Percentiles rank a stretch among this genome's conserved stretches.
Evolutionary conservation across 2,329 filamentous ascomycete genomes (phyloP).

Genomic region (Helminthosporium solani): DNA sequence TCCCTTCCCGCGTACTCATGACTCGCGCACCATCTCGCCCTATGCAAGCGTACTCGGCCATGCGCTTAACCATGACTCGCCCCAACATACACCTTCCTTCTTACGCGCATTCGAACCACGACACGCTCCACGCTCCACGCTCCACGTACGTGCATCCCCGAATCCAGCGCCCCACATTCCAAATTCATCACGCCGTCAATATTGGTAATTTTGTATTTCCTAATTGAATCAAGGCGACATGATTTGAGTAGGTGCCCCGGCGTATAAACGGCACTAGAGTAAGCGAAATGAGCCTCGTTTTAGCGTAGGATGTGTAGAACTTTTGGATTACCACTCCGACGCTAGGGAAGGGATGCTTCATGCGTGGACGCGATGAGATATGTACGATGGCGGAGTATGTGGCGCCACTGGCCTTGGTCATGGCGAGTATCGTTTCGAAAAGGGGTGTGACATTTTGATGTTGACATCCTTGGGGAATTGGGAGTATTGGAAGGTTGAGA

Average conservation of each 20-base stretch:
- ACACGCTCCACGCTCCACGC: background rate
- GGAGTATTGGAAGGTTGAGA: no score
- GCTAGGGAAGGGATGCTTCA: background rate
- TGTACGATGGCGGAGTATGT: no score
- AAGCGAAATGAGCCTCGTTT: background rate
- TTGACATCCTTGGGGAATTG: no score
- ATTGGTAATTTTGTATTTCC: no score
- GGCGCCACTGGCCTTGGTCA: no score
- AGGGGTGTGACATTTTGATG: no score
- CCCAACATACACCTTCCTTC: background rate
- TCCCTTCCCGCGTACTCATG: constrained; percentile 4
- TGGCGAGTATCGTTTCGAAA: no score
- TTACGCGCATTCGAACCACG: background rate
- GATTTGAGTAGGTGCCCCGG: background rate
- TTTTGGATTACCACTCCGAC: background rate
- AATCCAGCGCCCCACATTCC: no score
- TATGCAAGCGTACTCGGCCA: background rate
- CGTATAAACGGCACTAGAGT: background rate
- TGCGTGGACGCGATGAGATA: background rate
- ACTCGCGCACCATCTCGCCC: constrained; percentile 3
- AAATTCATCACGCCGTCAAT: no score
- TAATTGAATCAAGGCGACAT: no score
- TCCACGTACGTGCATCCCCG: no score
- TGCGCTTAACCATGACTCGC: background rate
- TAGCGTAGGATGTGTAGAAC: background rate